Base-by-base conservation (phyloP, 208 protist species). In the Trypanosoma cruzi region DNA sequence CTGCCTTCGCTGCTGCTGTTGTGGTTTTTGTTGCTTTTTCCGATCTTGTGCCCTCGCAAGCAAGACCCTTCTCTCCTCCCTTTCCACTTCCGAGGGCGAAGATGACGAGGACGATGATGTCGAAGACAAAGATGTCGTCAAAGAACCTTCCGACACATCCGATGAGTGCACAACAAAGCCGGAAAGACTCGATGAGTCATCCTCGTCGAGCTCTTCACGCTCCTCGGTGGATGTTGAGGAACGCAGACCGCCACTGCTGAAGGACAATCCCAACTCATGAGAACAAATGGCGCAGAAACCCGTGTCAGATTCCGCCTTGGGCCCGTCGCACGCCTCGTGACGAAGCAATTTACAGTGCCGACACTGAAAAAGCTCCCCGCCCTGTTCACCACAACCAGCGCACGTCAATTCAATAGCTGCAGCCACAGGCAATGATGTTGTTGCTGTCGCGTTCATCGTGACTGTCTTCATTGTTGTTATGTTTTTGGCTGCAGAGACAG, bases 241-340 rank as follows among this genome's bases (percentile, higher is more conserved):
- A 74, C 78, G 78, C 40, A 92, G 71, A 49, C 81, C 82, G 26
- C 8, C 37, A 44, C 22, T 62, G 44, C 66, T 75, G 40, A 49
- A 20, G 8, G 37, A 44, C 14, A 78, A 34, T 10, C 72, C 53
- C 52, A 84, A 37, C 31, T 58, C 70, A 16, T 61, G 46, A 14
- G 69, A 77, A 55, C 84, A 89, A n/a, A 22, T 42, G 40, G 42
- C 56, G 53, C 80, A 89, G 16, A 85, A 69, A n/a, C 56, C 36
- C 0, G 31, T 68, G 4, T 54, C 53, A 11, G 64, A 72, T 0
- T 68, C 54, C 7, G 50, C 18, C 26, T 24, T 69, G 10, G 90
- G 90, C 13, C 90, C 90, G 24, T 81, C 90, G 36, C 90, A 95
- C 18, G 75, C 82, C 70, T 95, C 90, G 62, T 95, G 90, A 11